A percentile compares a stretch with the other conserved stretches of the same genome.
Conservation (phyloP, 495 filamentous ascomycete genomes). For the Xylaria telfairii region DNA sequence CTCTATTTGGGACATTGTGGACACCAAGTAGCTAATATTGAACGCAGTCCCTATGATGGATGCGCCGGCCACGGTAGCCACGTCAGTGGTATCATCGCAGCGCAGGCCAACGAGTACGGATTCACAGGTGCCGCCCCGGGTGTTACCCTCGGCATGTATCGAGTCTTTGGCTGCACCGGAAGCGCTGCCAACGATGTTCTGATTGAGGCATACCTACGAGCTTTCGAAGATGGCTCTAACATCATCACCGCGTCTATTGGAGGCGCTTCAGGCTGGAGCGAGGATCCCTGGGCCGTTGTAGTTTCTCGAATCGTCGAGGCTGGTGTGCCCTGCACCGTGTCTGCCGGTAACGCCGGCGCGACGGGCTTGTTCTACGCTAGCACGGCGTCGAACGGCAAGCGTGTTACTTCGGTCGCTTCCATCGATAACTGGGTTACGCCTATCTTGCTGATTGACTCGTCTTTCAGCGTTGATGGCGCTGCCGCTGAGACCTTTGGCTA, state of each 20-base stretch:
- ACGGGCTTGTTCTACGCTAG: slow-evolving; percentile 61
- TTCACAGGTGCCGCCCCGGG: slow-evolving; percentile 62
- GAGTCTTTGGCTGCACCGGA: slow-evolving; percentile 59
- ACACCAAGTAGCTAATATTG: slow-evolving; percentile 31
- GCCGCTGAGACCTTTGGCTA: slow-evolving; percentile 44
- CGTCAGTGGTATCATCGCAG: slow-evolving; percentile 62
- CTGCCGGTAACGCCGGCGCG: slow-evolving; percentile 61
- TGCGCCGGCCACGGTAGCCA: slow-evolving; percentile 57
- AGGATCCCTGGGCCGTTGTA: slow-evolving; percentile 60
- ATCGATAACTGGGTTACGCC: slow-evolving; percentile 55
- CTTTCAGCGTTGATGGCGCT: slow-evolving; percentile 40
- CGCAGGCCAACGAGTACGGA: slow-evolving; percentile 54
- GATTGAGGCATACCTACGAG: slow-evolving; percentile 61
- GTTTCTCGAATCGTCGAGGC: slow-evolving; percentile 61
- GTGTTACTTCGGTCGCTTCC: slow-evolving; percentile 59
- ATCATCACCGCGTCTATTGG: slow-evolving; percentile 67
- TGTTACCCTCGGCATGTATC: slow-evolving; percentile 61
- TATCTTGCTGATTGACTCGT: slow-evolving; percentile 46
- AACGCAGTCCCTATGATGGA: slow-evolving; percentile 41
- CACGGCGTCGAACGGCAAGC: slow-evolving; percentile 58
- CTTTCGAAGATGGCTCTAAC: slow-evolving; percentile 63
- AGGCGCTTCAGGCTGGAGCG: slow-evolving; percentile 60
- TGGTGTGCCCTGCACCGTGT: slow-evolving; percentile 61
- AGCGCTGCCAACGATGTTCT: slow-evolving; percentile 58
- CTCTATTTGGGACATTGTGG: slow-evolving; percentile 26